Percentiles rank a stretch among this genome's conserved stretches.
These are phyloP conservation scores for Rhododendron mucronatum DNA, from an alignment of 148 eudicot genomes.

Conservation along the genomic window DNA sequence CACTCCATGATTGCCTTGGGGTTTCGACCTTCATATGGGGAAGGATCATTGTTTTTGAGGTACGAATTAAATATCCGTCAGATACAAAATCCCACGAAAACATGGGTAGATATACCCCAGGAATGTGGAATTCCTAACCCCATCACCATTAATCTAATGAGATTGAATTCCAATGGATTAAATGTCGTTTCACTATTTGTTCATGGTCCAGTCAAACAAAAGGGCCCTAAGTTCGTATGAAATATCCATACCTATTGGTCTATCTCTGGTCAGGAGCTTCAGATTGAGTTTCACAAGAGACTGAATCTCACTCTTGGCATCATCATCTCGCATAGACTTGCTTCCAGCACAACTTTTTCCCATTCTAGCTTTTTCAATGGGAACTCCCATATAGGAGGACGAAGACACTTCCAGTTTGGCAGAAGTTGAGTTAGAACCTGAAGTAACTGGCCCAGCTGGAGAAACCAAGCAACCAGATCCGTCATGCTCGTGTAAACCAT, in stretches of 20 bases:
- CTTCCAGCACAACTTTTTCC: slow-evolving; percentile 12
- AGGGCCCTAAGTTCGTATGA: not conserved
- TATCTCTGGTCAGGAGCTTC: slow-evolving; percentile 52
- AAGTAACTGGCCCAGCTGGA: slow-evolving; percentile 13
- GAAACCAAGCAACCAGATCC: slow-evolving; percentile 18
- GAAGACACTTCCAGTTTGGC: slow-evolving; percentile 19
- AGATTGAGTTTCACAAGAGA: slow-evolving; percentile 86
- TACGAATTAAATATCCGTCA: not conserved
- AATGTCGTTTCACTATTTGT: not conserved
- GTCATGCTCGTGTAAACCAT: not conserved
- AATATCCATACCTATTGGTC: slow-evolving; percentile 54
- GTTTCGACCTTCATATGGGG: not conserved
- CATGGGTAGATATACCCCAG: not conserved
- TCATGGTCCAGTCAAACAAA: not conserved
- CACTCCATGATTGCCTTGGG: not conserved
- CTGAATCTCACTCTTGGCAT: slow-evolving; percentile 69
- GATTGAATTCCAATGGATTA: not conserved
- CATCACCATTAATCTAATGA: not conserved
- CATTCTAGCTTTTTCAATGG: slow-evolving; percentile 9
- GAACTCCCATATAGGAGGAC: slow-evolving; percentile 16
- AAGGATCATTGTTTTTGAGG: not conserved
- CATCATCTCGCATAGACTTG: slow-evolving; percentile 28
- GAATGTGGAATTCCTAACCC: not conserved
- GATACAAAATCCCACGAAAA: not conserved
- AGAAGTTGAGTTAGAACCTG: slow-evolving; percentile 17